Evolutionary conservation across 2,329 filamentous ascomycete genomes (phyloP).

Genomic region (Fusarium pseudonygamai): DNA sequence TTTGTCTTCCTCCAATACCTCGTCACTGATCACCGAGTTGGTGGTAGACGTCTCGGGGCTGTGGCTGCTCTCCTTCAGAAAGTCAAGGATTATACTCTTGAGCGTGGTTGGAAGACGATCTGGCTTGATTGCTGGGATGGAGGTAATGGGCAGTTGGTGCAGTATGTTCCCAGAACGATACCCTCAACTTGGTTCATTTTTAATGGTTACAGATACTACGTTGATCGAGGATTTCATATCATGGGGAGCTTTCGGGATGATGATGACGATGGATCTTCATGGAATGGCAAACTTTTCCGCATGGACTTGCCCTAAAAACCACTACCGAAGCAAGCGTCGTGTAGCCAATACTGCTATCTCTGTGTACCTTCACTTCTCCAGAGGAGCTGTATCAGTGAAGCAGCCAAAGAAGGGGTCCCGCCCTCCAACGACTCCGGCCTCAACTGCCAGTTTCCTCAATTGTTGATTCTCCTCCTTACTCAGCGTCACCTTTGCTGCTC

Average conservation of each 20-base stretch:
- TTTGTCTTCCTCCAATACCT: slow-evolving; percentile 31
- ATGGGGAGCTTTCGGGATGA: slow-evolving; percentile 17
- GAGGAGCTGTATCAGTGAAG: slow-evolving; percentile 32
- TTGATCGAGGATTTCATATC: slow-evolving; percentile 25
- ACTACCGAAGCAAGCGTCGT: background rate
- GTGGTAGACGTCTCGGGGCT: slow-evolving; percentile 22
- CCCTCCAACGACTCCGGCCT: slow-evolving; percentile 42
- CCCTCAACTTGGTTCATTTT: background rate
- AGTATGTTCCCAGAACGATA: slow-evolving; percentile 11
- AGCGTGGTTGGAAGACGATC: slow-evolving; percentile 26
- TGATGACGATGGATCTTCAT: slow-evolving; percentile 2
- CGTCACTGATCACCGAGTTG: slow-evolving; percentile 22
- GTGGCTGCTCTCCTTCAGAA: slow-evolving; percentile 24
- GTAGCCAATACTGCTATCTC: too few relatives aligned
- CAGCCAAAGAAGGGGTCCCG: slow-evolving; percentile 34
- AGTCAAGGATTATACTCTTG: slow-evolving; percentile 29
- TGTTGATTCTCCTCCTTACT: slow-evolving; percentile 48
- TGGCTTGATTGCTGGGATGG: slow-evolving; percentile 45
- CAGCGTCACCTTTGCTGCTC: slow-evolving; percentile 46
- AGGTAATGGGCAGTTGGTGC: slow-evolving; percentile 35
- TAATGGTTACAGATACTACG: slow-evolving; percentile 35
- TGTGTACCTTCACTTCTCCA: slow-evolving; percentile 2
- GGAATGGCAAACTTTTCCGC: slow-evolving; percentile 30
- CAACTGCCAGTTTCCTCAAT: slow-evolving; percentile 44
- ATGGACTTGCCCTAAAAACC: slow-evolving; percentile 25